phyloP scores from a whole-genome alignment of 2,329 filamentous ascomycete genomes.

The Colletotrichum camelliae region DNA sequence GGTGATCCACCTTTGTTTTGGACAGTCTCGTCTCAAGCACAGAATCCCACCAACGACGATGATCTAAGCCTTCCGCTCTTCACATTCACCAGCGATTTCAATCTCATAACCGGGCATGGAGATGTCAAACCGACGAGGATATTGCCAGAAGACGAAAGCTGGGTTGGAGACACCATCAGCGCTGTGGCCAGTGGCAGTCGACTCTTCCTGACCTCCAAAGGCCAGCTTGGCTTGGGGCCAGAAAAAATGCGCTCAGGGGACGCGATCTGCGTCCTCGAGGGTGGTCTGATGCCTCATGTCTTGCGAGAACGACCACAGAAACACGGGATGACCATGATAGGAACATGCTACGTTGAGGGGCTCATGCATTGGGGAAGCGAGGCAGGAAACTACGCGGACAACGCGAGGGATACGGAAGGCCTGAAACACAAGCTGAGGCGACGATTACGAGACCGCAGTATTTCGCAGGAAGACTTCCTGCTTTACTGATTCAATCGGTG shows the following conservation, averaged over 20 bases:
- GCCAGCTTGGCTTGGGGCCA: background rate
- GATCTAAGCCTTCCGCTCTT: background rate
- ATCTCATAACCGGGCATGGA: background rate
- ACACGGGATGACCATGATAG: background rate
- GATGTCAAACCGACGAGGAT: background rate
- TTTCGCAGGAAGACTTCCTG: background rate
- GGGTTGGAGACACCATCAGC: background rate
- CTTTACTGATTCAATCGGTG: background rate
- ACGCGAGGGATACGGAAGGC: background rate
- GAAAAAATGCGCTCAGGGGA: background rate
- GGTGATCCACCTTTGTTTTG: background rate
- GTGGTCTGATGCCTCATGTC: background rate
- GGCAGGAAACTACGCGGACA: background rate
- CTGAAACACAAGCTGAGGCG: background rate
- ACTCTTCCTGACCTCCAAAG: background rate
- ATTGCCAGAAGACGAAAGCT: background rate
- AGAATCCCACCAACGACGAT: background rate
- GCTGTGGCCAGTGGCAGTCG: background rate
- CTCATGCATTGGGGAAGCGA: conserved; percentile 1
- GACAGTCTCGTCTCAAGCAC: background rate
- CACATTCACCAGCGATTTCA: background rate
- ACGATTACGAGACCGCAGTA: background rate
- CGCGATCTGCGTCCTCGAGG: background rate
- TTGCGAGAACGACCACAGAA: background rate
- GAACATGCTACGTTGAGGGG: conserved; percentile 4